These are phyloP conservation scores for Fraxinus velutina DNA, from an alignment of 305 asterid genomes.

Conservation along the genomic window DNA sequence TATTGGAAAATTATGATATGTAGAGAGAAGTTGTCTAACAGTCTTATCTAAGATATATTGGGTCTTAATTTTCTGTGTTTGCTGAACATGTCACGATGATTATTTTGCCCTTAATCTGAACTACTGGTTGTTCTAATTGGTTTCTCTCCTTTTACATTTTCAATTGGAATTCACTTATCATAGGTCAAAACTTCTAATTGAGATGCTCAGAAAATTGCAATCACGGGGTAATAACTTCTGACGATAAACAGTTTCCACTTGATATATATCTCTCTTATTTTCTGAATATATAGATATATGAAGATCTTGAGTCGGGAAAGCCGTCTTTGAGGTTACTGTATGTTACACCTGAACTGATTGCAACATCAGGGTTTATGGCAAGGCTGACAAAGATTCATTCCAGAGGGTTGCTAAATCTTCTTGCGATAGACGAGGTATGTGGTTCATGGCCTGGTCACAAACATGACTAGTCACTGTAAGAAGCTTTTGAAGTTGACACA, in stretches of 20 bases:
- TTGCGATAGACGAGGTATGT: constrained; percentile 90
- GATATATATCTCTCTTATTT: constrained; percentile 13
- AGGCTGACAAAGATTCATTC: constrained; percentile 68
- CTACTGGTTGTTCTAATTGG: not conserved
- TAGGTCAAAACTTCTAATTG: not conserved
- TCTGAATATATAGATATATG: constrained; percentile 56
- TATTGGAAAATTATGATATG: not conserved
- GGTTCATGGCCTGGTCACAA: constrained; percentile 11
- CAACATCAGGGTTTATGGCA: constrained; percentile 77
- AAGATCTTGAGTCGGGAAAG: constrained; percentile 82
- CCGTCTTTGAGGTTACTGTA: constrained; percentile 79
- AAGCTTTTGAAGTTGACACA: constrained; percentile 24
- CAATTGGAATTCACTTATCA: not conserved
- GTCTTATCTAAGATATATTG: not conserved
- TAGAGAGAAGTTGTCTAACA: not conserved
- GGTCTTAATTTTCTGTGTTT: not conserved
- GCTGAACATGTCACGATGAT: not conserved
- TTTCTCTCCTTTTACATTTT: not conserved
- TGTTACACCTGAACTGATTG: constrained; percentile 92
- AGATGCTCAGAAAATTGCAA: constrained; percentile 21
- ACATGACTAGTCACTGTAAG: constrained; percentile 15
- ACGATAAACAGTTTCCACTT: not conserved
- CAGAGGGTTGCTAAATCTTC: constrained; percentile 77
- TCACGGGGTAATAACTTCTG: constrained; percentile 17
- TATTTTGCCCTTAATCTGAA: not conserved